phyloP scores from a whole-genome alignment of 192 early-diverging fungal genomes.

The Entomortierella parvispora region DNA sequence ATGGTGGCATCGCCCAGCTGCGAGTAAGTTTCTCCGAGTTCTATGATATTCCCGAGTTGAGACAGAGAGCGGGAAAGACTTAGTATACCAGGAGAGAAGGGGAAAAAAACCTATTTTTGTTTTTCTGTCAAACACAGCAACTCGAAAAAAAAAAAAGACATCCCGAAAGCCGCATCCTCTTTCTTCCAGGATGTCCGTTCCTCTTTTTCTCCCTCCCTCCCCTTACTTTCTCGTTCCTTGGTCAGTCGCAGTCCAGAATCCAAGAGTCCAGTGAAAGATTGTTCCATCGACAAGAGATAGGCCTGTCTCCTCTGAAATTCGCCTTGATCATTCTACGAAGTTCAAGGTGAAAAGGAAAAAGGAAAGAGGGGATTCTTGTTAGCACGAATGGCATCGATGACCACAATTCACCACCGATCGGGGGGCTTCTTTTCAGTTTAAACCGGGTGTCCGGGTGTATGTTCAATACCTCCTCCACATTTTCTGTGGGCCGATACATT shows the following conservation, averaged over 20 bases:
- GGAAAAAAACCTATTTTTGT: neutral
- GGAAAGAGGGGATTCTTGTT: too few relatives aligned
- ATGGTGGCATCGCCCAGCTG: slow-evolving; percentile 62
- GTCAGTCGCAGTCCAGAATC: slow-evolving; percentile 41
- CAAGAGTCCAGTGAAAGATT: slow-evolving; percentile 37
- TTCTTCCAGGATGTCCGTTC: too few relatives aligned
- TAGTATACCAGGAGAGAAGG: neutral
- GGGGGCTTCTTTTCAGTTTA: too few relatives aligned
- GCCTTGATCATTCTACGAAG: slow-evolving; percentile 50
- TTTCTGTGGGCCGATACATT: slow-evolving; percentile 56
- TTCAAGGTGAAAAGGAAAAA: slow-evolving; percentile 22
- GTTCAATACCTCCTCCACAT: slow-evolving; percentile 62
- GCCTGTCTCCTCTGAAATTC: slow-evolving; percentile 49
- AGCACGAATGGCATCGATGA: slow-evolving; percentile 40
- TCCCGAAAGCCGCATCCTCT: too few relatives aligned
- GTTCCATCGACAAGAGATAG: slow-evolving; percentile 45
- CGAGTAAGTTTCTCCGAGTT: slow-evolving; percentile 50
- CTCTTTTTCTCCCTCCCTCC: neutral
- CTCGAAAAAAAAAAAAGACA: too few relatives aligned
- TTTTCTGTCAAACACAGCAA: neutral
- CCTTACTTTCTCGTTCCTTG: slow-evolving; percentile 49
- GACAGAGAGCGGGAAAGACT: neutral
- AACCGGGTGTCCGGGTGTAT: too few relatives aligned
- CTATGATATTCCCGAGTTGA: slow-evolving; percentile 3
- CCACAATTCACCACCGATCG: slow-evolving; percentile 22